Evolutionary conservation across 1,139 yeast species (phyloP), one percentile per base, ranked within the genome.

Genomic region (Blastobotrys indianensis): DNA sequence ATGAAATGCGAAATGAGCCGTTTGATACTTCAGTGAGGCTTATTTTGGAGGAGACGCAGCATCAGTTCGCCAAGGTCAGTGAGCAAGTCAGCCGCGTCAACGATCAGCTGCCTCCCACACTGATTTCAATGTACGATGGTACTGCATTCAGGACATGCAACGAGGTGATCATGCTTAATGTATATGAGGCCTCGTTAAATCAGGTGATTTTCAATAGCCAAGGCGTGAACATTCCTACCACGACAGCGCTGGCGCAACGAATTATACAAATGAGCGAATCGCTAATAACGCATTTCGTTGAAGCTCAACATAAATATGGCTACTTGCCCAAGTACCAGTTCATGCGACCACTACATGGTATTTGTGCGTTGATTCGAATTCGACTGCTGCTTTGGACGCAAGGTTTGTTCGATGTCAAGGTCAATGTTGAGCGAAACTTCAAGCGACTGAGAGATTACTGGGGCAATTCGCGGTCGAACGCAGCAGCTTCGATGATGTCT

Each of bases 341-440:
- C 57, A 76, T 76, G 54, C 60, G 80, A 38, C 80, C 82, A 2
- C 64, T 77, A 69, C 77, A 76, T 57, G 77, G 81, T 0, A 59
- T 78, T 30, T 74, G 76, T n/a, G 49, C 56, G 6, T 32, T 55
- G 37, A 43, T 55, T 25, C 48, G 59, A 23, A 42, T 56, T 11
- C 38, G 54, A 29, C 40, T 55, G 12, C 37, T 54, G 11, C 44
- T 53, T n/a, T 51, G 57, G 56, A 46, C 54, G 12, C 44, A 51
- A 39, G 38, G 55, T 3, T 20, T 47, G 15, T 47, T 44, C 29
- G 48, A 51, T 4, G 36, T 51, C 8, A 9, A 12, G 4, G 37
- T 44, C 2, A 53, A 53, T 32, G 49, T 50, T 3, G 58, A 51
- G 37, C 41, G 44, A 11, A 29, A 42, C 7, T 54, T 50, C 37